These are phyloP conservation scores for Hymenoscyphus occultus DNA, from an alignment of 2,329 filamentous ascomycete species.

Conservation along the genomic window DNA sequence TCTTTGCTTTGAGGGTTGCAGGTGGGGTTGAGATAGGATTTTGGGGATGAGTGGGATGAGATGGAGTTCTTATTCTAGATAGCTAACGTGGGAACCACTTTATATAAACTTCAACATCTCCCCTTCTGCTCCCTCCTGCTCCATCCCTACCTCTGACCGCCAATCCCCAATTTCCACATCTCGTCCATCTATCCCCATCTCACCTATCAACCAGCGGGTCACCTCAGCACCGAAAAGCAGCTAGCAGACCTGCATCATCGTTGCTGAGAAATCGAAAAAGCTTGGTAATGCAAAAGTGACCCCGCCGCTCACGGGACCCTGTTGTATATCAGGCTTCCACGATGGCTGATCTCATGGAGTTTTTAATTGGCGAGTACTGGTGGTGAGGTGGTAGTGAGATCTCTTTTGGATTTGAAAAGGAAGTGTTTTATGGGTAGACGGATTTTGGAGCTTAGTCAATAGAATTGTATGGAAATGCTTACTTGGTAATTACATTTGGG, in stretches of 20 bases:
- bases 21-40: neutral
- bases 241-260: neutral
- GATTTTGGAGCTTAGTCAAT: neutral
- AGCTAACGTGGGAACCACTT: neutral
- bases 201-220: neutral
- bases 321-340: neutral
- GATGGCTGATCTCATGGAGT: neutral
- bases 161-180: no score
- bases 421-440: no score
- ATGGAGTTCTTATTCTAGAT: no score
- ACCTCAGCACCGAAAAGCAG: neutral
- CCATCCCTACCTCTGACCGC: no score
- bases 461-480: neutral
- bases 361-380: neutral
- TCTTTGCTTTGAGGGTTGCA: neutral
- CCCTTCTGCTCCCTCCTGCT: neutral
- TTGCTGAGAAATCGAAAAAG: conserved; percentile 1
- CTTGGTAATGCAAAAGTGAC: neutral
- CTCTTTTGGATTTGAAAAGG: no score
- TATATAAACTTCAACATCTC: neutral
- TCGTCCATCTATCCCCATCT: neutral
- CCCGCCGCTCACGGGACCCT: neutral
- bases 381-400: no score
- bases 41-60: neutral
- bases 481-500: neutral